Evolutionary conservation across 2,329 filamentous ascomycete species (phyloP).

Genomic region (Colletotrichum siamense): DNA sequence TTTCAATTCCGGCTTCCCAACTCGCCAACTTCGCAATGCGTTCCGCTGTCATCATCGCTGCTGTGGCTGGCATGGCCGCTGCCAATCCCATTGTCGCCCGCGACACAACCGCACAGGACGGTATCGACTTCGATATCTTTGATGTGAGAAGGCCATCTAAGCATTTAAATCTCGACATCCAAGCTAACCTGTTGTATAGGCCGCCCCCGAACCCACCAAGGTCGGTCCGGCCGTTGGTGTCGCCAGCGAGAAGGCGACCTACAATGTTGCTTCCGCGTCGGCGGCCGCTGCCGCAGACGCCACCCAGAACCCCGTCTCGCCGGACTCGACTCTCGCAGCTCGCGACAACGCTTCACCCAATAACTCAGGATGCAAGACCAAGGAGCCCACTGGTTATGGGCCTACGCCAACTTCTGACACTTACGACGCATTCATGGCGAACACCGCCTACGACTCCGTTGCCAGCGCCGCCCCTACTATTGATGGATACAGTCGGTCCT

Average conservation of each 20-base stretch:
- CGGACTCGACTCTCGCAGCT: background rate
- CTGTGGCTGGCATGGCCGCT: background rate
- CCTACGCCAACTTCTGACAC: background rate
- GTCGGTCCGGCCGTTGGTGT: conserved; percentile 2
- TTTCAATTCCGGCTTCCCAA: background rate
- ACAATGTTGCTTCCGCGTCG: background rate
- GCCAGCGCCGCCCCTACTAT: background rate
- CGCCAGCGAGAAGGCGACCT: background rate
- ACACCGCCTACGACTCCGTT: background rate
- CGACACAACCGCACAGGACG: background rate
- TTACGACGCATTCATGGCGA: background rate
- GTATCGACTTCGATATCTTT: background rate
- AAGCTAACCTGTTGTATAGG: background rate
- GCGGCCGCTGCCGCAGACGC: background rate
- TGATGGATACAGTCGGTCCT: background rate
- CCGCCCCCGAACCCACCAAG: background rate
- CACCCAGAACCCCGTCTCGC: background rate
- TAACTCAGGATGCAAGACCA: background rate
- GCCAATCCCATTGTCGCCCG: background rate
- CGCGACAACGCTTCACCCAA: background rate
- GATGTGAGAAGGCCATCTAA: background rate
- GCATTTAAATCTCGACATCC: no score
- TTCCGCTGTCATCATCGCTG: background rate
- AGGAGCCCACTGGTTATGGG: background rate
- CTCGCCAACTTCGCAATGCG: background rate